Evolutionary conservation across 257 asterid genomes (phyloP).

Genomic region (Ilex aquifolium): DNA sequence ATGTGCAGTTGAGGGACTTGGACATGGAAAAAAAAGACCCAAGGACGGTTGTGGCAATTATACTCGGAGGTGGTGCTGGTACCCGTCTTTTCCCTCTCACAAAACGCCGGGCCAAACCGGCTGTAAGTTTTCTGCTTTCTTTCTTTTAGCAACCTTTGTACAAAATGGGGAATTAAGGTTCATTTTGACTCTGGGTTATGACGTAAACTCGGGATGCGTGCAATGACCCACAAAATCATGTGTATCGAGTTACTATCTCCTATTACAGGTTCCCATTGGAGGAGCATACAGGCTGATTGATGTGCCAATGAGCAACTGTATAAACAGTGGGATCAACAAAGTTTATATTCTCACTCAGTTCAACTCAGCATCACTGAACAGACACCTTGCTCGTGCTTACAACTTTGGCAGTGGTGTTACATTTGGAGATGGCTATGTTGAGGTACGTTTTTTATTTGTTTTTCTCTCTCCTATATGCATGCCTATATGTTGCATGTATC

Average conservation of each 20-base stretch:
- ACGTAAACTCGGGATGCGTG: too few relatives aligned
- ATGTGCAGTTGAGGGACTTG: slow-evolving; percentile 56
- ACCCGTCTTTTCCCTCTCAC: slow-evolving; percentile 96
- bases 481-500: too few relatives aligned
- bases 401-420: slow-evolving; percentile 62
- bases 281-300: slow-evolving; percentile 97
- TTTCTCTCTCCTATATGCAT: neutral
- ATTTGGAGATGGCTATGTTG: slow-evolving; percentile 92
- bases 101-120: slow-evolving; percentile 95
- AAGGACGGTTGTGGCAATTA: slow-evolving; percentile 78
- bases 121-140: slow-evolving; percentile 41
- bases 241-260: too few relatives aligned
- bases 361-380: slow-evolving; percentile 84
- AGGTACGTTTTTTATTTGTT: slow-evolving; percentile 32
- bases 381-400: slow-evolving; percentile 88
- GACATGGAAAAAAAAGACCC: slow-evolving; percentile 72
- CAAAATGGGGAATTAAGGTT: too few relatives aligned
- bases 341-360: slow-evolving; percentile 94
- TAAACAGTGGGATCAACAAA: slow-evolving; percentile 52
- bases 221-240: too few relatives aligned
- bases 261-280: slow-evolving; percentile 92
- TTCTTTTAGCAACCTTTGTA: too few relatives aligned
- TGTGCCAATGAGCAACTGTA: slow-evolving; percentile 73
- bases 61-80: slow-evolving; percentile 99
- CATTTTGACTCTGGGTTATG: too few relatives aligned